Percentiles rank a stretch among this genome's conserved stretches.
These are phyloP conservation scores for Echium plantagineum DNA, from an alignment of 257 asterid genomes.

Conservation along the genomic window DNA sequence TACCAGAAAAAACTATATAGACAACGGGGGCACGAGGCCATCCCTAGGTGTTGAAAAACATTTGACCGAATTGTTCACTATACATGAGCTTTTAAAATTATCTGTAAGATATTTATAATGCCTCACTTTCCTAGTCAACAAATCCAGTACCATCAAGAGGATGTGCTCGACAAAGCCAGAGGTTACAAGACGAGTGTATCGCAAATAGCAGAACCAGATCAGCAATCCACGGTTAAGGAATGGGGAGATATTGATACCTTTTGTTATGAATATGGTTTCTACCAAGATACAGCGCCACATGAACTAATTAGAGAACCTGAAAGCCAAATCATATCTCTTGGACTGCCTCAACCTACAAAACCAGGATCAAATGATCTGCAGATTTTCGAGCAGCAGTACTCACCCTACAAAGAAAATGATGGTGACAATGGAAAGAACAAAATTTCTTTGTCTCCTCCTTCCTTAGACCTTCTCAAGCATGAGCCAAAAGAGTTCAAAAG, in stretches of 20 bases:
- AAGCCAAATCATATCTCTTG: not conserved
- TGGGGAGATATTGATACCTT: slow-evolving; percentile 5
- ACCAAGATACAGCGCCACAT: slow-evolving; percentile 9
- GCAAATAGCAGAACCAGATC: too few relatives aligned
- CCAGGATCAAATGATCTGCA: not conserved
- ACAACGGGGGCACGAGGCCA: too few relatives aligned
- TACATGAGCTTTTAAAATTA: too few relatives aligned
- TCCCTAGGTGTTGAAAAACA: too few relatives aligned
- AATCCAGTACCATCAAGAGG: too few relatives aligned
- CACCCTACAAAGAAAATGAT: not conserved
- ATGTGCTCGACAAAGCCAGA: too few relatives aligned
- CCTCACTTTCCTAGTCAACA: too few relatives aligned
- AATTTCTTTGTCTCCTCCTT: not conserved
- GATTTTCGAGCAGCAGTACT: slow-evolving; percentile 3
- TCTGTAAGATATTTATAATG: too few relatives aligned
- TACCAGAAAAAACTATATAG: too few relatives aligned
- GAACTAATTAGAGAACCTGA: not conserved
- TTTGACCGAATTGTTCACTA: too few relatives aligned
- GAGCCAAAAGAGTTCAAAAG: not conserved
- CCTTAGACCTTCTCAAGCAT: slow-evolving; percentile 6
- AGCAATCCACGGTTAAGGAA: not conserved
- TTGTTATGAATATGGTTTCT: slow-evolving; percentile 7
- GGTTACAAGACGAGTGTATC: too few relatives aligned
- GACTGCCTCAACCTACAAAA: not conserved
- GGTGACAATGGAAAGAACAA: not conserved